Conservation (phyloP, 805 yeast species). For the Candida hispaniensis region DNA sequence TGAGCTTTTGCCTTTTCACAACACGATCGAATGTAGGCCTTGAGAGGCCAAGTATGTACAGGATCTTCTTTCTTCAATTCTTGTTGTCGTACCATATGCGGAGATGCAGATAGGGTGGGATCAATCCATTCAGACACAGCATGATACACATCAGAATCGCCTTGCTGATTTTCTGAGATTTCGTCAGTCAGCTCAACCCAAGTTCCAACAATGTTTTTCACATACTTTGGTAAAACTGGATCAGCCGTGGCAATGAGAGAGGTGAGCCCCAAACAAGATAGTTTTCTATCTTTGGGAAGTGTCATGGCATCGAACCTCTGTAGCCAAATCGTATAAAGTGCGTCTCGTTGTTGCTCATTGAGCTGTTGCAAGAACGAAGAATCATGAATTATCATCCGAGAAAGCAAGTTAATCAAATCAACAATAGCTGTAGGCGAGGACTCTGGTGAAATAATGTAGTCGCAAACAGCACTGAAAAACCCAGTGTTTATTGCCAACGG, state of each 20-base stretch:
- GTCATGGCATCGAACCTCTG: constrained; percentile 42
- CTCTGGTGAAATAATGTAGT: constrained; percentile 10
- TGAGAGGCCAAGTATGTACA: constrained; percentile 11
- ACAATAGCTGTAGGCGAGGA: constrained; percentile 27
- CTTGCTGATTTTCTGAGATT: constrained; percentile 46
- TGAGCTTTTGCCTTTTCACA: constrained; percentile 10
- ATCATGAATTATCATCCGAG: constrained; percentile 23
- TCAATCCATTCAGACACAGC: constrained; percentile 19
- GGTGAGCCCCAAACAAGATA: constrained; percentile 51
- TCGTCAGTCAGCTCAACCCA: constrained; percentile 61
- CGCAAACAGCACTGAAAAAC: constrained; percentile 17
- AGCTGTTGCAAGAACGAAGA: constrained; percentile 20
- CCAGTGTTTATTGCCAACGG: constrained; percentile 17
- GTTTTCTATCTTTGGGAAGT: constrained; percentile 65
- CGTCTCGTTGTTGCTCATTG: constrained; percentile 5
- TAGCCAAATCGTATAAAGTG: constrained; percentile 24
- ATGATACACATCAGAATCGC: constrained; percentile 34
- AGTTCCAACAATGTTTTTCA: constrained; percentile 30
- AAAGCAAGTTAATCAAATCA: constrained; percentile 22
- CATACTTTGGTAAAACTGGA: constrained; percentile 26
- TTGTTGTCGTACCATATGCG: constrained; percentile 12
- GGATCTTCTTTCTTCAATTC: constrained; percentile 15
- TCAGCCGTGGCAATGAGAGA: constrained; percentile 37
- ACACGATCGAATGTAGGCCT: constrained; percentile 12
- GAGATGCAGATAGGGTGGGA: constrained; percentile 8